phyloP scores from a whole-genome alignment of 2,329 filamentous ascomycete species.

The Ophiostoma sp. region DNA sequence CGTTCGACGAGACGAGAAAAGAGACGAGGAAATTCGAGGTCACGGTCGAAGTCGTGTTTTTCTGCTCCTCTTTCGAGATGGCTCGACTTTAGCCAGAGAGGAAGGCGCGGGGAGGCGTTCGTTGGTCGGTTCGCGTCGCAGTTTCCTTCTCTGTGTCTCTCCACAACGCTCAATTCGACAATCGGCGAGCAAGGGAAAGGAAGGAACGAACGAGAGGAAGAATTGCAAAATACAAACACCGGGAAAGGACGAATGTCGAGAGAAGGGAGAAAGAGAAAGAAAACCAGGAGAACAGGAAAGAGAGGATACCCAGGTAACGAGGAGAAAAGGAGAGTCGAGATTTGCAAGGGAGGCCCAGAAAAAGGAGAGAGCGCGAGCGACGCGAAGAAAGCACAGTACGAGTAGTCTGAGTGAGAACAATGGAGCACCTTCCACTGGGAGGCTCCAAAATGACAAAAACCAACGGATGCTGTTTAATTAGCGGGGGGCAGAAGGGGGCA shows the following conservation, averaged over 20 bases:
- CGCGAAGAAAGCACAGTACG: slow-evolving; percentile 7
- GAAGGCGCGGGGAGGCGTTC: neutral
- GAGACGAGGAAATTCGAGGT: neutral
- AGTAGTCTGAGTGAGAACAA: slow-evolving; percentile 1
- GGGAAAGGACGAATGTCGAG: slow-evolving; percentile 17
- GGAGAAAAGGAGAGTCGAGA: slow-evolving; percentile 22
- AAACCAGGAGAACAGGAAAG: slow-evolving; percentile 7
- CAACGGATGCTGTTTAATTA: slow-evolving; percentile 23
- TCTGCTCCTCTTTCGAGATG: neutral
- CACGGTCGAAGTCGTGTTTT: neutral
- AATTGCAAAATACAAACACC: slow-evolving; percentile 21
- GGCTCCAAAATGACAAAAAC: neutral
- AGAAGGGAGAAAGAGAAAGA: slow-evolving; percentile 16
- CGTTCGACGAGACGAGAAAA: neutral
- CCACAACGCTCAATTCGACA: slow-evolving; percentile 5
- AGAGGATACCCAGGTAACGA: slow-evolving; percentile 23
- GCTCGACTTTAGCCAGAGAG: slow-evolving; percentile 3
- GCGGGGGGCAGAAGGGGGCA: slow-evolving; percentile 9
- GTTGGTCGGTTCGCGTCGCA: slow-evolving; percentile 11
- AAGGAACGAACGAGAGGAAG: slow-evolving; percentile 17
- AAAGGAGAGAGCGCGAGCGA: slow-evolving; percentile 11
- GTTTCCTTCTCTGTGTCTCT: neutral
- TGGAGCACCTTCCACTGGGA: neutral
- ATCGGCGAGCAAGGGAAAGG: slow-evolving; percentile 5
- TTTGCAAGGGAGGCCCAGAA: slow-evolving; percentile 13